Percentiles rank a stretch among this genome's conserved stretches.
Evolutionary conservation across 805 yeast genomes (phyloP).

Genomic region (Wickerhamomyces queroliae): DNA sequence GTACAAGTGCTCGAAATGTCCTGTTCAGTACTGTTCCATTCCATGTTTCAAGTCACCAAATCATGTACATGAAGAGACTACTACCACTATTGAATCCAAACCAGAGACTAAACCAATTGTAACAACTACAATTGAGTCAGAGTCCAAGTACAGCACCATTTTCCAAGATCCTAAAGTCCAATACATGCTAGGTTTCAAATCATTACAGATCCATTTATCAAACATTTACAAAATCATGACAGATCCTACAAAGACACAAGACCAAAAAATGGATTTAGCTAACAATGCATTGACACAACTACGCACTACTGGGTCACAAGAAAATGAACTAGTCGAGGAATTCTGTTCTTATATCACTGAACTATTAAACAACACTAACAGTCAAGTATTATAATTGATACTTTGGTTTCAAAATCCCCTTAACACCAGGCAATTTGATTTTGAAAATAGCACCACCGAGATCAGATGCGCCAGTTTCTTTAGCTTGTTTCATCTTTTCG

Average conservation of each 20-base stretch:
- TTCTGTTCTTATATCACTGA: constrained; percentile 35
- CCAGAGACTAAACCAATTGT: not conserved
- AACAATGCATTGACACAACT: constrained; percentile 55
- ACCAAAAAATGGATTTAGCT: constrained; percentile 54
- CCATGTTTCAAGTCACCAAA: constrained; percentile 46
- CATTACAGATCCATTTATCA: constrained; percentile 51
- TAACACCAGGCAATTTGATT: constrained; percentile 31
- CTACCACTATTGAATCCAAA: not conserved
- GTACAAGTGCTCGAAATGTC: constrained; percentile 55
- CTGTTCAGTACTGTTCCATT: constrained; percentile 43
- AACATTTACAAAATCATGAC: constrained; percentile 40
- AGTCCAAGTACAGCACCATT: constrained; percentile 23
- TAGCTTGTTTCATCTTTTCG: constrained; percentile 21
- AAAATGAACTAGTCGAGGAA: constrained; percentile 65
- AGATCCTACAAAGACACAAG: constrained; percentile 43
- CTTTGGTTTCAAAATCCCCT: constrained; percentile 25
- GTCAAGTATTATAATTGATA: constrained; percentile 11
- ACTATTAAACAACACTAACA: constrained; percentile 16
- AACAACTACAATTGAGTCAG: constrained; percentile 15
- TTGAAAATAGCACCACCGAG: constrained; percentile 58
- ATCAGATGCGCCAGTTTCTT: too few species aligned
- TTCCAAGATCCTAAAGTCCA: constrained; percentile 37
- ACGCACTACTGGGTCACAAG: constrained; percentile 59
- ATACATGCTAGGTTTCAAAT: constrained; percentile 41
- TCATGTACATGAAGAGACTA: constrained; percentile 25